Evolutionary conservation across 768 basidiomycete genomes (phyloP).

Genomic region (Trichaptum fuscoviolaceum): DNA sequence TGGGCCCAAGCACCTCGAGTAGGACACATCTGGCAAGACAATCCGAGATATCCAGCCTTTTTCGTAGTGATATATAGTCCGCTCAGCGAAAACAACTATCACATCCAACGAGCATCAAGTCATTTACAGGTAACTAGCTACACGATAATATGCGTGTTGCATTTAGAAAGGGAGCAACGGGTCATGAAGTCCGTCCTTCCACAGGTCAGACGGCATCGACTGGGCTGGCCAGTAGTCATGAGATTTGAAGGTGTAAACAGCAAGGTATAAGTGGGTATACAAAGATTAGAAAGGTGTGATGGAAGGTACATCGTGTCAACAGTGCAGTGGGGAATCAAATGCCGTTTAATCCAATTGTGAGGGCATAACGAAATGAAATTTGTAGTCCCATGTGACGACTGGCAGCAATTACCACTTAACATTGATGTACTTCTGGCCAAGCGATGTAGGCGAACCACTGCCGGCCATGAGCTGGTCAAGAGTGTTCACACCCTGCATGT

Average conservation of each 20-base stretch:
- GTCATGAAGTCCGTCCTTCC: constrained; percentile 1
- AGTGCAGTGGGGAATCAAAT: constrained; percentile 1
- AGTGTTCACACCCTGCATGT: constrained; percentile 52
- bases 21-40: background rate
- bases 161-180: background rate
- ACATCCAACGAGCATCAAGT: background rate
- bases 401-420: background rate
- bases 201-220: constrained; percentile 3
- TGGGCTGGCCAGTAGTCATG: constrained; percentile 4
- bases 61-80: background rate
- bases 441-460: constrained; percentile 42
- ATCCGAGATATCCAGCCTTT: background rate
- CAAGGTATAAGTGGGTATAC: constrained; percentile 4
- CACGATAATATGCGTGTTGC: background rate
- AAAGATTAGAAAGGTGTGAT: background rate
- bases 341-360: background rate
- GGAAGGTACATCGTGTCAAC: constrained; percentile 2
- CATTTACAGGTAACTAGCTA: background rate
- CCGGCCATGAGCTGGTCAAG: constrained; percentile 46
- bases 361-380: background rate
- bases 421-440: constrained; percentile 48
- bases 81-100: background rate
- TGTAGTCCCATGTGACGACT: background rate
- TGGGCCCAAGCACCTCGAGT: background rate
- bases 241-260: constrained; percentile 7